These are phyloP conservation scores for Perkinsus marinus DNA, from an alignment of 169 alveolate genomes.

Conservation along the genomic window DNA sequence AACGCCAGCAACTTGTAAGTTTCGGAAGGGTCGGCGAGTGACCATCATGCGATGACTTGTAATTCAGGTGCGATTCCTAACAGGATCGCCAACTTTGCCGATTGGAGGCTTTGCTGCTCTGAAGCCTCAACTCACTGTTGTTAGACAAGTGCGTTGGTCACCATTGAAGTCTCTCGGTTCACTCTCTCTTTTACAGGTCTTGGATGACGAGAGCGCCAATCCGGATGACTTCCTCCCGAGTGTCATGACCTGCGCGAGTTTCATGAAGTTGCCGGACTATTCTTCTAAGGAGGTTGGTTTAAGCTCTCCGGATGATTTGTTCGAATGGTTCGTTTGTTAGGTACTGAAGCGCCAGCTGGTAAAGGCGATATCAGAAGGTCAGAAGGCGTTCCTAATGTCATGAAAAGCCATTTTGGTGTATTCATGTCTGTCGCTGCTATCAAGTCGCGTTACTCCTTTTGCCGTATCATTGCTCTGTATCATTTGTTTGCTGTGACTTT, in stretches of 20 bases:
- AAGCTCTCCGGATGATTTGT: background rate
- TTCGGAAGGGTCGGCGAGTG: background rate
- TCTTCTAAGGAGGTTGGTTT: slow-evolving; percentile 56
- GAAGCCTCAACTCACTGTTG: slow-evolving; percentile 52
- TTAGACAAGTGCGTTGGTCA: slow-evolving; percentile 18
- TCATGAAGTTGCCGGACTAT: slow-evolving; percentile 81
- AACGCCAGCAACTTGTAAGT: background rate
- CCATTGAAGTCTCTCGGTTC: background rate
- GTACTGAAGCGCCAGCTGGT: slow-evolving; percentile 47
- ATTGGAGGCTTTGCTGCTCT: slow-evolving; percentile 78
- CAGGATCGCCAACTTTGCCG: slow-evolving; percentile 85
- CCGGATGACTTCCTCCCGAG: slow-evolving; percentile 66
- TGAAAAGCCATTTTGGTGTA: slow-evolving; percentile 16
- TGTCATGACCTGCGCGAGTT: slow-evolving; percentile 87
- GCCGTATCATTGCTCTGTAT: background rate
- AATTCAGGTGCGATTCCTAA: slow-evolving; percentile 65
- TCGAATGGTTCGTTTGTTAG: background rate
- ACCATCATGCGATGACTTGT: slow-evolving; percentile 27
- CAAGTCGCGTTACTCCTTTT: background rate
- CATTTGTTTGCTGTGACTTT: background rate
- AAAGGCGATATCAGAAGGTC: slow-evolving; percentile 79
- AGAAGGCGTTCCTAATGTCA: slow-evolving; percentile 61
- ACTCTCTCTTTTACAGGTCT: background rate
- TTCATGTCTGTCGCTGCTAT: background rate
- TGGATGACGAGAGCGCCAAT: background rate